Percentiles rank a stretch among this genome's conserved stretches.
Conservation (phyloP, 495 filamentous ascomycete genomes). For the Opeltia flavorubescens region DNA sequence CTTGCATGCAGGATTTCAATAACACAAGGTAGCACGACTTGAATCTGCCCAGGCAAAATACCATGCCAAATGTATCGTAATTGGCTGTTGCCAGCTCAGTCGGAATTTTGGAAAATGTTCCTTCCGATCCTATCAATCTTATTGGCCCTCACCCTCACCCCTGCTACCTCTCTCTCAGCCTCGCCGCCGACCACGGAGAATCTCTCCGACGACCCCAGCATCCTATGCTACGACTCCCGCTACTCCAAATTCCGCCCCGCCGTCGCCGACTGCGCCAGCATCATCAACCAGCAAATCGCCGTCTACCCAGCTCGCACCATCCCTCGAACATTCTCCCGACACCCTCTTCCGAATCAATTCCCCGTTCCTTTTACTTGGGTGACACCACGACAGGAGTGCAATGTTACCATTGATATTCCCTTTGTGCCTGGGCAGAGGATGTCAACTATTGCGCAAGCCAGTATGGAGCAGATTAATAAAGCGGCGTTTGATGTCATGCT, state of each 20-base stretch:
- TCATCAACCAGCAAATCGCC: background rate
- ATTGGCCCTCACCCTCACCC: background rate
- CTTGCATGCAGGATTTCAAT: too few relatives aligned
- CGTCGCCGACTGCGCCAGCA: background rate
- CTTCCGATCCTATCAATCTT: background rate
- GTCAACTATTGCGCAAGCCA: background rate
- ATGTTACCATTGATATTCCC: background rate
- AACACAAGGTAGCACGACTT: too few relatives aligned
- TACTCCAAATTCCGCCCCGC: background rate
- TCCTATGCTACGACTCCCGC: background rate
- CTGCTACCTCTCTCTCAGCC: background rate
- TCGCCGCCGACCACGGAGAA: background rate
- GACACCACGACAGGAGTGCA: background rate
- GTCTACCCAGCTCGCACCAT: background rate
- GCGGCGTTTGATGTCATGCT: background rate
- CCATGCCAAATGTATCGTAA: too few relatives aligned
- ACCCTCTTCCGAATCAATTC: background rate
- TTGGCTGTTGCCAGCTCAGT: too few relatives aligned
- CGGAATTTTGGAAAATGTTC: too few relatives aligned
- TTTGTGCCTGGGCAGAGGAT: background rate
- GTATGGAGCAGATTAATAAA: background rate
- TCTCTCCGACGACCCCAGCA: too few relatives aligned
- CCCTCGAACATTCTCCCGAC: background rate
- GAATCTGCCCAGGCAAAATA: too few relatives aligned
- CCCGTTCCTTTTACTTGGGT: background rate